Conservation (phyloP, 208 protist species). For the Histomonas meleagridis region DNA sequence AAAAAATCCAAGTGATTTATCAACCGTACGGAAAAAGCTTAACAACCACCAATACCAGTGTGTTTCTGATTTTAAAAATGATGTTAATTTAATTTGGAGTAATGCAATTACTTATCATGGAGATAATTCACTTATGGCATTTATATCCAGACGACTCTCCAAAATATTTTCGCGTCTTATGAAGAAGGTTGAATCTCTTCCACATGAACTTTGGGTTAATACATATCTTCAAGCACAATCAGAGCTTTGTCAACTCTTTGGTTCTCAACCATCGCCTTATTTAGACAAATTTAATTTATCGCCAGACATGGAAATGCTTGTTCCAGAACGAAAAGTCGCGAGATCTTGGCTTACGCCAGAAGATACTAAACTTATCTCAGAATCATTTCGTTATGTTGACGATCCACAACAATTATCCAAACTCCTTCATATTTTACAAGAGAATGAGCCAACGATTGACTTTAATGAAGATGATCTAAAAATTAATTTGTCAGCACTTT, state of each 20-base stretch:
- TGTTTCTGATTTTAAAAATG: neutral
- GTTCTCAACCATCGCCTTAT: neutral
- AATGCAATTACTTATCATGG: neutral
- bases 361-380: neutral
- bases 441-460: neutral
- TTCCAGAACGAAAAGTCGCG: neutral
- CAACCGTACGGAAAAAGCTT: neutral
- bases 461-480: neutral
- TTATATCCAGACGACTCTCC: neutral
- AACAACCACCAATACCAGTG: neutral
- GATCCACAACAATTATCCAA: neutral
- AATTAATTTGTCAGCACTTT: neutral
- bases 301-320: conserved; percentile 13
- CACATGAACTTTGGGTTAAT: neutral
- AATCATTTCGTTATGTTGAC: neutral
- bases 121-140: neutral
- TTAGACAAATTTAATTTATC: conserved; percentile 7
- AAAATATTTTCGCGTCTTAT: neutral
- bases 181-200: neutral
- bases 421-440: neutral
- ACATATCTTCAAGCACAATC: neutral
- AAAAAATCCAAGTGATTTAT: conserved; percentile 24
- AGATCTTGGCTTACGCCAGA: neutral
- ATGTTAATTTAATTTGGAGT: neutral
- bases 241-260: neutral